A percentile compares a stretch with the other conserved stretches of the same genome.
Conservation (phyloP, 108 stramenopile genomes). For the Seminavis robusta region DNA sequence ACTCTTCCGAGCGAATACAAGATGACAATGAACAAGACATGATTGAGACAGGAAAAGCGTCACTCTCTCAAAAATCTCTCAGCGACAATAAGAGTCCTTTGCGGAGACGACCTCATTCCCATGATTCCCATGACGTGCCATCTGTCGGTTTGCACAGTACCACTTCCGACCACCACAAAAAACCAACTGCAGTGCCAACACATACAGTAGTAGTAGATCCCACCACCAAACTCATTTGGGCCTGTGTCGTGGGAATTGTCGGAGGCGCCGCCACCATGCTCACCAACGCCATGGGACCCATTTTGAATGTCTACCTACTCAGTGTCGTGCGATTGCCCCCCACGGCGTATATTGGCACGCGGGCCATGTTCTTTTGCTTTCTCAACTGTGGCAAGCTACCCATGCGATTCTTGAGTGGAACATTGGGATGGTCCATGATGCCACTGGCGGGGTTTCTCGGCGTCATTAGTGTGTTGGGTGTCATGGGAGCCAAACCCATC, state of each 20-base stretch:
- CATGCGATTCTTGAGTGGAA: conserved; percentile 42
- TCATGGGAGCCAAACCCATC: conserved; percentile 51
- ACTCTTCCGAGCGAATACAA: too few relatives aligned
- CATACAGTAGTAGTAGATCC: too few relatives aligned
- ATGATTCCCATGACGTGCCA: too few relatives aligned
- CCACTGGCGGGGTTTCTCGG: conserved; percentile 34
- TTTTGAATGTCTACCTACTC: conserved; percentile 48
- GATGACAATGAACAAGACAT: too few relatives aligned
- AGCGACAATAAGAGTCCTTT: too few relatives aligned
- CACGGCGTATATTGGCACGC: conserved; percentile 45
- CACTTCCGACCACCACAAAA: too few relatives aligned
- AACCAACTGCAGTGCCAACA: too few relatives aligned
- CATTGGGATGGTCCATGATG: conserved; percentile 39
- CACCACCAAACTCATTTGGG: conserved; percentile 25
- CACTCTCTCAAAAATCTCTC: too few relatives aligned
- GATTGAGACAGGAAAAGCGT: too few relatives aligned
- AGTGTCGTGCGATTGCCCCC: conserved; percentile 43
- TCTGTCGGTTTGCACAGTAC: too few relatives aligned
- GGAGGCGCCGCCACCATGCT: conserved; percentile 52
- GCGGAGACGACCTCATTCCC: too few relatives aligned
- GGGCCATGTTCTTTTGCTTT: conserved; percentile 61
- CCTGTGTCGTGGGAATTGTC: conserved; percentile 35
- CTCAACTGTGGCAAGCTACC: conserved; percentile 45
- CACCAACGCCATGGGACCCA: conserved; percentile 56
- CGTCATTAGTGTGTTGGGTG: conserved; percentile 33